Conservation (phyloP, 2,329 filamentous ascomycete genomes). For the Aspergillus carbonarius region DNA sequence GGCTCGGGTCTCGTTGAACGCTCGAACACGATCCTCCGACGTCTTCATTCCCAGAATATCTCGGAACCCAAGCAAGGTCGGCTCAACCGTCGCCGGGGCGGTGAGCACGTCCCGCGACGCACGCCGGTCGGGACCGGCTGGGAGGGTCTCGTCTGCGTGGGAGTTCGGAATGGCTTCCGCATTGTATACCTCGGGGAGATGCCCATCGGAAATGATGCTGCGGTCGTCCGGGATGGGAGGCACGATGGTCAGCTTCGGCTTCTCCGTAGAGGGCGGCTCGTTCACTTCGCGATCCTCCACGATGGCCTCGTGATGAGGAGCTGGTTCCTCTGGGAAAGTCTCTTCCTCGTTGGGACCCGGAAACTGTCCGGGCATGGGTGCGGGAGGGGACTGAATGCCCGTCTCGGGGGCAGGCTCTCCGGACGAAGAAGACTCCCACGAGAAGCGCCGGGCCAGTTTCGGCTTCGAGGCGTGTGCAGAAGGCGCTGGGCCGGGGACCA, state of each 20-base stretch:
- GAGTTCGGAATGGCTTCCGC: slow-evolving; percentile 10
- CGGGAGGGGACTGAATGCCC: slow-evolving; percentile 15
- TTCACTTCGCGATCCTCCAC: slow-evolving; percentile 8
- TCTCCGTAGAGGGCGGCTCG: slow-evolving; percentile 19
- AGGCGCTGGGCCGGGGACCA: not conserved
- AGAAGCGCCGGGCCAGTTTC: slow-evolving; percentile 42
- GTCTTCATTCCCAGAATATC: slow-evolving; percentile 73
- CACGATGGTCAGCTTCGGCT: slow-evolving; percentile 33
- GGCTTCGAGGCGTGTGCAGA: slow-evolving; percentile 19
- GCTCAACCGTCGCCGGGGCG: slow-evolving; percentile 20
- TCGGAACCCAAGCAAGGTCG: slow-evolving; percentile 62
- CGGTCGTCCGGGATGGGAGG: slow-evolving; percentile 23
- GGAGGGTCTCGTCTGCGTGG: slow-evolving; percentile 9
- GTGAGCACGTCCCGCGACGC: slow-evolving; percentile 13
- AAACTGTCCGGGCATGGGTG: slow-evolving; percentile 21
- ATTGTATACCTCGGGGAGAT: slow-evolving; percentile 15
- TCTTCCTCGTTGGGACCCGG: slow-evolving; percentile 19
- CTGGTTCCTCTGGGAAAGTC: slow-evolving; percentile 7
- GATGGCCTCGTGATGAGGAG: slow-evolving; percentile 4
- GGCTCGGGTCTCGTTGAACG: slow-evolving; percentile 69
- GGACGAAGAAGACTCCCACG: slow-evolving; percentile 41
- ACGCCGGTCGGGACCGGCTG: slow-evolving; percentile 9
- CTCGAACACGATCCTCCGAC: slow-evolving; percentile 66
- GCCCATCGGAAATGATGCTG: slow-evolving; percentile 15
- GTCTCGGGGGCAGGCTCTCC: slow-evolving; percentile 19